phyloP scores from a whole-genome alignment of 106 monocot species.

The Alisma plantagoaquatica region DNA sequence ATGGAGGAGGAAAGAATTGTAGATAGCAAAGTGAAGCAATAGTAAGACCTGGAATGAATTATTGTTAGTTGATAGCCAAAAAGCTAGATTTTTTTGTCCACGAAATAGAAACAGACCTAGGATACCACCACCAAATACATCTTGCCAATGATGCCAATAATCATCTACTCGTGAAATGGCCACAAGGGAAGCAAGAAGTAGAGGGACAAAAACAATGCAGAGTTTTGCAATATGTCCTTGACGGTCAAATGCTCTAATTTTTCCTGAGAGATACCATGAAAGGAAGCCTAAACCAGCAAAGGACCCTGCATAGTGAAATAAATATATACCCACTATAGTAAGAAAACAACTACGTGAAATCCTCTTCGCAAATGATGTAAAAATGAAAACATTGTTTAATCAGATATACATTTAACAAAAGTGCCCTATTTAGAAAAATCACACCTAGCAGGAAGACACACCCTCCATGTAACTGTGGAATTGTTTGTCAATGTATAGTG shows the following conservation, averaged over 20 bases:
- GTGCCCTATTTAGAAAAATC: no score
- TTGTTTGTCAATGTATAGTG: no score
- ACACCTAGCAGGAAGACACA: no score
- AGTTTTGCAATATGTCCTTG: conserved; percentile 14
- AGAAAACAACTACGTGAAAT: neutral
- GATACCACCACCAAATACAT: conserved; percentile 13
- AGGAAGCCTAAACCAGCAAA: conserved; percentile 15
- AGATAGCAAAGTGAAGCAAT: conserved; percentile 17
- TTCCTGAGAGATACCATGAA: conserved; percentile 13
- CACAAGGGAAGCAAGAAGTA: conserved; percentile 10
- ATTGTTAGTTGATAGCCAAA: neutral
- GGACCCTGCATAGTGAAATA: conserved; percentile 13
- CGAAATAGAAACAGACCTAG: conserved; percentile 4
- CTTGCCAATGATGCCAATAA: conserved; percentile 20
- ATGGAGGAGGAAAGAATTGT: conserved; percentile 16
- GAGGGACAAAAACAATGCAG: conserved; percentile 15
- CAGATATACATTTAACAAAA: no score
- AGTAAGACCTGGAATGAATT: conserved; percentile 3
- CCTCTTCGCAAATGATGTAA: neutral
- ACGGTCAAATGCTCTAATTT: conserved; percentile 17
- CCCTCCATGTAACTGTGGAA: no score
- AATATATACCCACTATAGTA: conserved; percentile 22
- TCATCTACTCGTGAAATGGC: conserved; percentile 10
- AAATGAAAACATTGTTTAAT: no score
- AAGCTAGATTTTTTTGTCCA: neutral